Base-by-base conservation (phyloP, 768 basidiomycete species). In the Macrolepiota dolichaula region DNA sequence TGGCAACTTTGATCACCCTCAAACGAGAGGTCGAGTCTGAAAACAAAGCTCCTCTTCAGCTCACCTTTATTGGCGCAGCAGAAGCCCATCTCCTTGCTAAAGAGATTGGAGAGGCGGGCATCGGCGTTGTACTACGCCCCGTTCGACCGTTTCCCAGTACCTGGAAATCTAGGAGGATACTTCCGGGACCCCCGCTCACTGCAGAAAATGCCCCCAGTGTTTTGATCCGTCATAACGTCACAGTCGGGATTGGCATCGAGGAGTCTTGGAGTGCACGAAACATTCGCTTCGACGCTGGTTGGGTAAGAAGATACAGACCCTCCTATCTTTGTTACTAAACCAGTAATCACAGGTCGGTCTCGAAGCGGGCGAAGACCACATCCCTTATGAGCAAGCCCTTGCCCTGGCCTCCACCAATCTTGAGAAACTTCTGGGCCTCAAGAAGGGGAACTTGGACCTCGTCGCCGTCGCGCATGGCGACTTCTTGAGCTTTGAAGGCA, bases 21-120 rank as follows among this genome's bases (percentile, higher is more conserved):
- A 92, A 92, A 77, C 67, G 70, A 27, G 87, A 91, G 51, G 74
- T 86, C 27, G 87, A 88, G 54, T 67, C 67, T 1, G 65, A 72
- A 42, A 73, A 69, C 13, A 78, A 78, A 35, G 72, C 69, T 17
- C 69, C 64, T 9, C 70, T 90, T 57, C 74, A 75, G 61, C 65
- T 87, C 62, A 82, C 82, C 12, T 77, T 88, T 60, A 65, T 74
- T 3, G 84, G 86, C 50, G 91, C 82, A 0, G 73, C 79, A 1
- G 90, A 93, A 67, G 88, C 87, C 0, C 87, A 89, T 69, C 70
- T 92, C 10, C 73, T 96, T 24, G 93, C 92, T 1, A 77, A 83
- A 56, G 82, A 92, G 63, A 80, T 96, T 27, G 88, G 85, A 0
- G 75, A 77, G 25, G 86, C 89, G 1, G 75, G 79, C 13, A 76